A percentile compares a stretch with the other conserved stretches of the same genome.
Conservation (phyloP, 768 basidiomycete species). For the Russula sp. region DNA sequence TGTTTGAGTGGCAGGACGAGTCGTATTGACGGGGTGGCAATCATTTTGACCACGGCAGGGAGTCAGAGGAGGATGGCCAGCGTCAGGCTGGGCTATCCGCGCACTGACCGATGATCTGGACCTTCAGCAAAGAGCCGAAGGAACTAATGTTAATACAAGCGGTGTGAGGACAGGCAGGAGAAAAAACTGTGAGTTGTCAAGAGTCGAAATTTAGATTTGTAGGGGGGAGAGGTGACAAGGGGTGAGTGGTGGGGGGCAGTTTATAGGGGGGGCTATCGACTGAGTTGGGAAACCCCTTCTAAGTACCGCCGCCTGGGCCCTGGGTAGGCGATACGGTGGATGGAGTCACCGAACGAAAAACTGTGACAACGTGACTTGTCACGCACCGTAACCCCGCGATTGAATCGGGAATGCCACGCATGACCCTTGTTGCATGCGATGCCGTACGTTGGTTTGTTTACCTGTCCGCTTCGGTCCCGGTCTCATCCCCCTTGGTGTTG, state of each 20-base stretch:
- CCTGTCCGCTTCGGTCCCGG: constrained; percentile 8
- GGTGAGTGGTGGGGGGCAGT: neutral
- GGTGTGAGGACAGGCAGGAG: constrained; percentile 3
- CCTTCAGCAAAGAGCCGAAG: constrained; percentile 23
- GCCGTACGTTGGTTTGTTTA: neutral
- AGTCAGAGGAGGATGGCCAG: constrained; percentile 28
- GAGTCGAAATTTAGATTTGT: neutral
- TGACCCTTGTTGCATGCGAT: no score
- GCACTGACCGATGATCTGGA: constrained; percentile 26
- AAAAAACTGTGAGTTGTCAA: constrained; percentile 8
- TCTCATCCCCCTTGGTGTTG: neutral
- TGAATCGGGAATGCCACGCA: constrained; percentile 4
- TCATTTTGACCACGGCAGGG: constrained; percentile 36
- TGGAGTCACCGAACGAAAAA: constrained; percentile 23
- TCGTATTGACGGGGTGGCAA: constrained; percentile 21
- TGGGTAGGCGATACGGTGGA: constrained; percentile 22
- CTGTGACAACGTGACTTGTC: constrained; percentile 24
- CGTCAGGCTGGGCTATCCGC: constrained; percentile 40
- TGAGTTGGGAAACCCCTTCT: constrained; percentile 20
- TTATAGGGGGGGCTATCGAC: constrained; percentile 18
- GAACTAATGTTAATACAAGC: neutral
- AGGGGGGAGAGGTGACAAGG: neutral
- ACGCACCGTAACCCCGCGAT: constrained; percentile 15
- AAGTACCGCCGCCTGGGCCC: neutral
- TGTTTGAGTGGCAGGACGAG: constrained; percentile 25